phyloP scores from a whole-genome alignment of 345 rosid genomes.

The Erysimum cheiranthoides region DNA sequence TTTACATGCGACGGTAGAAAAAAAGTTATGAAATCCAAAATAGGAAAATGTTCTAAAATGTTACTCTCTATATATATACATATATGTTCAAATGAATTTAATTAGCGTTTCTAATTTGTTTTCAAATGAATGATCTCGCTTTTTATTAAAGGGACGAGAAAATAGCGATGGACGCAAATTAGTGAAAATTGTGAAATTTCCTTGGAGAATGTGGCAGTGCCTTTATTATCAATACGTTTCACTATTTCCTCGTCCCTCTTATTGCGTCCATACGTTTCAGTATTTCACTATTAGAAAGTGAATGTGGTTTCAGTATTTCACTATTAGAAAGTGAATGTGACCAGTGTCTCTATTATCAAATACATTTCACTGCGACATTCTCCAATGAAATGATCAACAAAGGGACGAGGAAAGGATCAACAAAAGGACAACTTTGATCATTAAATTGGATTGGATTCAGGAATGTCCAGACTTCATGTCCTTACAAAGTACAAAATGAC shows the following conservation, averaged over 20 bases:
- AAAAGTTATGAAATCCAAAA: neutral
- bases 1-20: neutral
- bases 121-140: too few species aligned
- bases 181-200: too few species aligned
- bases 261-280: too few species aligned
- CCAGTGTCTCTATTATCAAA: neutral
- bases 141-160: too few species aligned
- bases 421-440: slow-evolving; percentile 14
- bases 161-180: too few species aligned
- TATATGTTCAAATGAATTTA: neutral
- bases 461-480: slow-evolving; percentile 1
- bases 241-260: too few species aligned
- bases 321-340: neutral
- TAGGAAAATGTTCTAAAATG: neutral
- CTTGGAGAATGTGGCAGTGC: too few species aligned
- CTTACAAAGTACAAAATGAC: neutral
- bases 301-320: too few species aligned
- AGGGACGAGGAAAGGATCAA: neutral
- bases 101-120: too few species aligned
- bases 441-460: neutral
- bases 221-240: too few species aligned
- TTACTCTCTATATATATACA: neutral
- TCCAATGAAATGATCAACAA: neutral
- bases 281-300: too few species aligned
- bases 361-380: slow-evolving; percentile 20